Percentiles rank a stretch among this genome's conserved stretches.
phyloP scores from a whole-genome alignment of 2,329 filamentous ascomycete species.

The Aspergillus neoniger region DNA sequence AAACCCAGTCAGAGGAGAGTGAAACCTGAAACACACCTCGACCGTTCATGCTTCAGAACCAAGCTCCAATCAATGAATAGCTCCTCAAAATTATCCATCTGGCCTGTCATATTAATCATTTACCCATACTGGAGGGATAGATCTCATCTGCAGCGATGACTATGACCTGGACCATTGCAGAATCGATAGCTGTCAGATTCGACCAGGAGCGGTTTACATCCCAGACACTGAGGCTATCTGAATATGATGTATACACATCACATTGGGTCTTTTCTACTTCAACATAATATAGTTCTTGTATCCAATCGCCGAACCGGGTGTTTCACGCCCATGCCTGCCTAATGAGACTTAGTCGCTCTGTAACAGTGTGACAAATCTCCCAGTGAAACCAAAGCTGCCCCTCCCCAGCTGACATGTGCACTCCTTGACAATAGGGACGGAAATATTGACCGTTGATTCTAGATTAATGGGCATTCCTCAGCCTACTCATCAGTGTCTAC shows the following conservation, averaged over 20 bases:
- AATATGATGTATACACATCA: neutral
- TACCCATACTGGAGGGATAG: neutral
- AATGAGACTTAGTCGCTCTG: no score
- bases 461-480: no score
- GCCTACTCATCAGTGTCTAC: no score
- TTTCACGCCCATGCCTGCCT: no score
- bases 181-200: neutral
- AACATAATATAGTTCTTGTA: no score
- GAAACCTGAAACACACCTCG: neutral
- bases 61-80: neutral
- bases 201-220: neutral
- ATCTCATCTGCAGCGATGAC: neutral
- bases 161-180: neutral
- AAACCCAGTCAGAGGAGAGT: neutral
- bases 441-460: no score
- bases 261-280: neutral
- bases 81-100: no score
- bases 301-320: no score
- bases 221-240: neutral
- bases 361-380: no score
- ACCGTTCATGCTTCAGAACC: neutral
- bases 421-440: no score
- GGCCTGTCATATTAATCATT: neutral
- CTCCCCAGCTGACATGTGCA: no score
- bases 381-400: no score